Percentiles rank a stretch among this genome's conserved stretches.
Conservation (phyloP, 768 basidiomycete species). For the Podaxis sp. region DNA sequence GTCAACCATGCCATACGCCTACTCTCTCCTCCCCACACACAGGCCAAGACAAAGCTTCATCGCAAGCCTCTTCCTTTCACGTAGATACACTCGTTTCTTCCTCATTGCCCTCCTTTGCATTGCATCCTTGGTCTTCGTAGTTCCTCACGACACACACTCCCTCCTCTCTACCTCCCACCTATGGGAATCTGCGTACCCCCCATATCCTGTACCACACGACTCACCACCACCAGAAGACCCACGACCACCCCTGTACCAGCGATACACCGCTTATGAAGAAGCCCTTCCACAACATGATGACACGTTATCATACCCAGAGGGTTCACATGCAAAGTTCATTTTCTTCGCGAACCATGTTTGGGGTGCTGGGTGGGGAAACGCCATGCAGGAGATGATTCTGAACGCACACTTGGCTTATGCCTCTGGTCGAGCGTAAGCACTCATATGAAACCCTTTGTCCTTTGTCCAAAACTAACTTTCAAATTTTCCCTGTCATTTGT, state of each 20-base stretch:
- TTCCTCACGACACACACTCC: background rate
- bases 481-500: background rate
- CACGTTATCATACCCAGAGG: conserved; percentile 34
- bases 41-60: background rate
- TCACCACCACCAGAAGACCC: background rate
- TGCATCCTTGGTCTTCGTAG: background rate
- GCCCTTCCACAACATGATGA: conserved; percentile 41
- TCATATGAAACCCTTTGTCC: background rate
- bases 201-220: conserved; percentile 5
- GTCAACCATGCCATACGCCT: background rate
- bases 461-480: background rate
- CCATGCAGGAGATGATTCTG: conserved; percentile 52
- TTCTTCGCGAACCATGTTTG: conserved; percentile 45
- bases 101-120: background rate
- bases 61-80: background rate
- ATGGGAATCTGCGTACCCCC: conserved; percentile 1
- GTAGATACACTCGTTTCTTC: background rate
- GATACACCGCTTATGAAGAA: conserved; percentile 39
- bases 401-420: conserved; percentile 45
- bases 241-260: conserved; percentile 40
- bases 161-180: background rate
- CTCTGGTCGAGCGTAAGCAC: conserved; percentile 42
- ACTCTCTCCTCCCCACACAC: conserved; percentile 4
- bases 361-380: conserved; percentile 59
- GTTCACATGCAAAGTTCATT: conserved; percentile 37